A percentile compares a stretch with the other conserved stretches of the same genome.
phyloP scores from a whole-genome alignment of 164 flowering plant genomes.

The Tetracentron sinense region DNA sequence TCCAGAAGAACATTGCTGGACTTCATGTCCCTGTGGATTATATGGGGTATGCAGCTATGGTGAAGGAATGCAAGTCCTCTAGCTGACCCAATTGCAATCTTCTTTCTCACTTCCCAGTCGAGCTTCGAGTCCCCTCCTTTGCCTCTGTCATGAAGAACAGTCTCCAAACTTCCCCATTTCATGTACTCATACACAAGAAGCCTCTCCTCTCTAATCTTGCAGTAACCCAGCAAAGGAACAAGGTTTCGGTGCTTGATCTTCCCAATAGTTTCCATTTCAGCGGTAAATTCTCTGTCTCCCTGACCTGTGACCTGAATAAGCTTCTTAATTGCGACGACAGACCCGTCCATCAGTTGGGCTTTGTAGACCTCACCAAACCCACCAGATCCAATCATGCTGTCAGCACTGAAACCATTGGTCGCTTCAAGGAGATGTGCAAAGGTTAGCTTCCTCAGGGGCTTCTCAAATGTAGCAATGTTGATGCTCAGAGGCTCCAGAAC shows the following conservation, averaged over 20 bases:
- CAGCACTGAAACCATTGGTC: slow-evolving; percentile 80
- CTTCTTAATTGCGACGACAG: slow-evolving; percentile 82
- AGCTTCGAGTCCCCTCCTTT: slow-evolving; percentile 36
- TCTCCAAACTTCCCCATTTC: slow-evolving; percentile 83
- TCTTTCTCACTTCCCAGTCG: slow-evolving; percentile 72
- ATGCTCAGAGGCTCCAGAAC: slow-evolving; percentile 85
- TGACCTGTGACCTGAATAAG: slow-evolving; percentile 70
- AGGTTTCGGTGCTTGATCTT: slow-evolving; percentile 80
- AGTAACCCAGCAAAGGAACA: slow-evolving; percentile 71
- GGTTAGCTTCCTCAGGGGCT: slow-evolving; percentile 79
- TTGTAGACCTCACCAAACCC: slow-evolving; percentile 93
- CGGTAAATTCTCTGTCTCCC: slow-evolving; percentile 81
- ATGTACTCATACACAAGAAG: slow-evolving; percentile 82
- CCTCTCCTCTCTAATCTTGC: slow-evolving; percentile 79
- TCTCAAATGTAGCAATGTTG: slow-evolving; percentile 85
- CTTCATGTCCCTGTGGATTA: slow-evolving; percentile 84
- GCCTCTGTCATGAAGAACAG: slow-evolving; percentile 64
- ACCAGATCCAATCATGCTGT: slow-evolving; percentile 76
- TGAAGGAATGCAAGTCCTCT: slow-evolving; percentile 93
- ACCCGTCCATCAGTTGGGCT: slow-evolving; percentile 75
- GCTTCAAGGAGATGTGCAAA: slow-evolving; percentile 85
- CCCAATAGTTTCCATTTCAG: slow-evolving; percentile 89
- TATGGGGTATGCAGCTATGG: slow-evolving; percentile 92
- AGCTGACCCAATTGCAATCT: slow-evolving; percentile 83
- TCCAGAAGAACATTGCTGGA: slow-evolving; percentile 81